A percentile compares a stretch with the other conserved stretches of the same genome.
phyloP scores from a whole-genome alignment of 345 rosid species.

The Mallotus nudiflorus region DNA sequence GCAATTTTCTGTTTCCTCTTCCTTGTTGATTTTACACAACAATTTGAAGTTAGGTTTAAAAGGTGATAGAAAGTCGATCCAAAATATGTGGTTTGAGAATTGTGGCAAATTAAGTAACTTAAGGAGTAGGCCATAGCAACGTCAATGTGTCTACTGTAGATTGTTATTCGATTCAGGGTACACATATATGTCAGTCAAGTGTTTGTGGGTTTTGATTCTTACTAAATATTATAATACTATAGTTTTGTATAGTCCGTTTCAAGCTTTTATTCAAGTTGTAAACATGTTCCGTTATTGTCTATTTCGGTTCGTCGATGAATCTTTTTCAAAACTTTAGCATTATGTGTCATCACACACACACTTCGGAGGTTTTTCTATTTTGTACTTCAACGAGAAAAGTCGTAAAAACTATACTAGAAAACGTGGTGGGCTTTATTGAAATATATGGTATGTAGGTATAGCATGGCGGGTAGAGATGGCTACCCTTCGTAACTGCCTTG shows the following conservation, averaged over 20 bases:
- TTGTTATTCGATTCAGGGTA: too few species aligned
- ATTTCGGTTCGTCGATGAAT: neutral
- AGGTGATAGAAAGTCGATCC: neutral
- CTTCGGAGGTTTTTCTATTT: neutral
- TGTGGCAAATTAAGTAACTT: neutral
- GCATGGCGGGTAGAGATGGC: neutral
- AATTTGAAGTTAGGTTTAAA: neutral
- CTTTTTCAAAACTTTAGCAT: neutral
- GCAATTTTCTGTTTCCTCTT: too few species aligned
- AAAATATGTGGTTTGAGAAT: neutral
- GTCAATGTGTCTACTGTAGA: too few species aligned
- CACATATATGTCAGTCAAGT: neutral
- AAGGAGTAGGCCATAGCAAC: neutral
- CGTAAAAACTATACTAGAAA: neutral
- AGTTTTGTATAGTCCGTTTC: neutral
- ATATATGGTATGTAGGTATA: neutral
- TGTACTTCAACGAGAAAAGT: neutral
- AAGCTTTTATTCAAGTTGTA: neutral
- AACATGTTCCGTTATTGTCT: slow-evolving; percentile 4
- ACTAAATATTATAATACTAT: too few species aligned
- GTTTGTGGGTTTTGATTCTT: neutral
- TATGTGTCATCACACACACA: neutral
- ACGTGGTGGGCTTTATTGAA: neutral
- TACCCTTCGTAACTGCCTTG: neutral
- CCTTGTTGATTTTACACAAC: neutral